A percentile compares a stretch with the other conserved stretches of the same genome.
phyloP scores from a whole-genome alignment of 139 green algal genomes.

The Chlorella sp. region DNA sequence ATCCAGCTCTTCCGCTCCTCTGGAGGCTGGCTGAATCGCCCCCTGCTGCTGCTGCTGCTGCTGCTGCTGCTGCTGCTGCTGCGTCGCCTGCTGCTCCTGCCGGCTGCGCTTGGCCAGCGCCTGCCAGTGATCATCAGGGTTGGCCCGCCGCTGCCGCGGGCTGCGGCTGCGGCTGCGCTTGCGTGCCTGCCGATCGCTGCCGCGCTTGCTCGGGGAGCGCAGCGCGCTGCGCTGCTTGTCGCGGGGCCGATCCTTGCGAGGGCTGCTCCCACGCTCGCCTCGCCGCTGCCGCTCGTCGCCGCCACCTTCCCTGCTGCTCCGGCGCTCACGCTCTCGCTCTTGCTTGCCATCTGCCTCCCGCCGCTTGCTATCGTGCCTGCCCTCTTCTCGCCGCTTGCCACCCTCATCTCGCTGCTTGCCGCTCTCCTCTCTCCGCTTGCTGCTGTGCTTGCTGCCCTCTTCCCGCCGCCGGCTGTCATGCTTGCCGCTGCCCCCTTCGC shows the following conservation, averaged over 20 bases:
- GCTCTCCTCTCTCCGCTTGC: background rate
- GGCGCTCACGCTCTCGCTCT: background rate
- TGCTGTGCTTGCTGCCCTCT: background rate
- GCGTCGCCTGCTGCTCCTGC: background rate
- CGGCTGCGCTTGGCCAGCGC: background rate
- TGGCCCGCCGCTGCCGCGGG: background rate
- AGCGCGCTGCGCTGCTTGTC: background rate
- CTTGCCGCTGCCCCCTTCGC: no score
- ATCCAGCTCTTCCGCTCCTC: no score
- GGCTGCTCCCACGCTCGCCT: no score
- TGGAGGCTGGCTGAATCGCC: background rate
- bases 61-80: slow-evolving; percentile 7
- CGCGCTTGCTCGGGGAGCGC: background rate
- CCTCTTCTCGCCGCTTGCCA: background rate
- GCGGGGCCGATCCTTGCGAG: no score
- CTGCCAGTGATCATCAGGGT: background rate
- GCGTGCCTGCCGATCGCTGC: no score
- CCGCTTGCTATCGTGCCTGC: background rate
- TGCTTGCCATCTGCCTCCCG: background rate
- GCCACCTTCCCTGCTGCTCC: background rate
- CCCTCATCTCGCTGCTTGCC: background rate
- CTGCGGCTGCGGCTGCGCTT: slow-evolving; percentile 8
- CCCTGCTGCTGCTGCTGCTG: background rate
- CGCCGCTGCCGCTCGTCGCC: background rate
- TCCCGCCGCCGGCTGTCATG: background rate